A percentile compares a stretch with the other conserved stretches of the same genome.
Evolutionary conservation across 192 early-diverging fungal species (phyloP).

Genomic region (Backusella sp.): DNA sequence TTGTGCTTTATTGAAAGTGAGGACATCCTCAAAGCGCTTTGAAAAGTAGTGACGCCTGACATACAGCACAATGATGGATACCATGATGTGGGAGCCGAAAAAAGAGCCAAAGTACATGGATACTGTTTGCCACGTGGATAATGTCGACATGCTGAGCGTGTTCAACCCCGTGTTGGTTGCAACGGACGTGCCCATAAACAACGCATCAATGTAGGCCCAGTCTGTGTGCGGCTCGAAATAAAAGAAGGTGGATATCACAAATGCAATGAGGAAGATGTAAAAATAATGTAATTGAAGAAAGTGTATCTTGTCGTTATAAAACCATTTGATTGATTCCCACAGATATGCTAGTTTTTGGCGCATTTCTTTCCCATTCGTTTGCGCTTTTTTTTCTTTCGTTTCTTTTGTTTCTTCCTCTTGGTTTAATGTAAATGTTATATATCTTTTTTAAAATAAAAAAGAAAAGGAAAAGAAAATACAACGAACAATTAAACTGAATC

Average conservation of each 20-base stretch:
- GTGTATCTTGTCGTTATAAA: constrained; percentile 26
- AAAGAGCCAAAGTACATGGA: constrained; percentile 22
- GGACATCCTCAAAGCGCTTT: constrained; percentile 32
- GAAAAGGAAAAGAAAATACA: background rate
- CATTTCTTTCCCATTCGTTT: background rate
- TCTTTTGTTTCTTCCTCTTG: background rate
- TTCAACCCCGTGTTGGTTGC: constrained; percentile 34
- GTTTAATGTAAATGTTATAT: background rate
- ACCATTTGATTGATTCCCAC: background rate
- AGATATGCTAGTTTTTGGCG: background rate
- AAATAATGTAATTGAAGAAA: constrained; percentile 37
- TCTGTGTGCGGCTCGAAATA: constrained; percentile 19
- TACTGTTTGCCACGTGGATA: constrained; percentile 20
- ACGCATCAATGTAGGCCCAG: constrained; percentile 32
- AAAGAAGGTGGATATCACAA: constrained; percentile 23
- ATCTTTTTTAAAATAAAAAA: background rate
- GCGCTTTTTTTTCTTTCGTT: background rate
- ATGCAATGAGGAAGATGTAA: constrained; percentile 25
- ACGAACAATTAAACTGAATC: background rate
- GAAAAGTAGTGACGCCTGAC: constrained; percentile 31
- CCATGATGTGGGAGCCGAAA: constrained; percentile 26
- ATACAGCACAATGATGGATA: constrained; percentile 22
- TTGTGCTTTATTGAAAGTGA: constrained; percentile 21
- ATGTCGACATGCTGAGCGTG: constrained; percentile 15
- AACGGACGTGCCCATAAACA: constrained; percentile 30